Base-by-base conservation (phyloP, 306 rosid species). In the Myrica gale region DNA sequence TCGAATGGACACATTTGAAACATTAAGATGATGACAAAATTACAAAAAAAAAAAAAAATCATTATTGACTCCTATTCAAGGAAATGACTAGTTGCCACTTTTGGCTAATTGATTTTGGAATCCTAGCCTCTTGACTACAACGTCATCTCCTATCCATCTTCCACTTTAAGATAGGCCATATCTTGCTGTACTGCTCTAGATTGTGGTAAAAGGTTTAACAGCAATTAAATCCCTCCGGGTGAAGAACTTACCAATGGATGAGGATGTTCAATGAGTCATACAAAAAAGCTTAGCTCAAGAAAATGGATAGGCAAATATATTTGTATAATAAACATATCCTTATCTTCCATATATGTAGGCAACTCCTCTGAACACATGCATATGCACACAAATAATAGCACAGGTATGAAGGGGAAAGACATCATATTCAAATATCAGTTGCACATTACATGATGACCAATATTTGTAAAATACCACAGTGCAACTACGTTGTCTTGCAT, bases 391-490 rank as follows among this genome's bases (percentile, higher is more conserved):
- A 3, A 61, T 9, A 26, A 6, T 61, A 23, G 11, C 37, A 2
- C 37, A 32, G 37, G 37, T 32, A 32, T 32, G 37, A 21, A 19
- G 13, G 3, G 15, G 21, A 8, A 41, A 65, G 26, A 41, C 47
- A 9, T 42, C 13, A 7, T 41, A 8, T 39, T 65, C 23, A 65
- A 17, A 41, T 4, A 37, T 62, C 7, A 23, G 42, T 65, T 5
- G 13, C 68, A 41, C 17, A 9, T 39, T 44, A 56, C 52, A 79
- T 45, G 47, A 51, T 37, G 69, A 66, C 53, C 16, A 43, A 50
- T 42, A 79, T 72, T 52, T 71, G 44, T 23, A 46, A 15, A 55
- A 63, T 46, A 23, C 65, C 47, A 17, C 68, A 72, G 19, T 16
- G 43, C 17, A 66, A 76, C 16, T 67, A 23, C 10, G 48, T 50